Percentiles rank a stretch among this genome's conserved stretches.
These are phyloP conservation scores for Fusarium mundagurra DNA, from an alignment of 2,329 filamentous ascomycete species.

Conservation along the genomic window DNA sequence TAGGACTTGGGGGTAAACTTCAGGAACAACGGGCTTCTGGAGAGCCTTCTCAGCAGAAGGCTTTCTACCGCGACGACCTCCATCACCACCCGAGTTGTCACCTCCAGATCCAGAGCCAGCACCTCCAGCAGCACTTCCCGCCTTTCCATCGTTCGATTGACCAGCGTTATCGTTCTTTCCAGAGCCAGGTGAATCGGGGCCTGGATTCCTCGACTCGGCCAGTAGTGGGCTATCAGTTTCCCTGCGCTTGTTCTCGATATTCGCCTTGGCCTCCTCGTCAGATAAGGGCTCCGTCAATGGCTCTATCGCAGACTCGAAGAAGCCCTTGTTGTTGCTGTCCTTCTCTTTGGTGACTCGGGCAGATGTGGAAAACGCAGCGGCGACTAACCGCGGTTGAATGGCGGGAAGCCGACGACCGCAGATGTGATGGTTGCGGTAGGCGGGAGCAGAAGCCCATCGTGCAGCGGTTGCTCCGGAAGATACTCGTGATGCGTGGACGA, in stretches of 20 bases:
- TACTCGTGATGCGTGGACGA: conserved; percentile 40
- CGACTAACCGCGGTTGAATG: conserved; percentile 41
- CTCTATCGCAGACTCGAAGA: conserved; percentile 60
- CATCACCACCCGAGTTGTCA: conserved; percentile 67
- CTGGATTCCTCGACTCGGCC: conserved; percentile 56
- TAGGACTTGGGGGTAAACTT: conserved; percentile 97
- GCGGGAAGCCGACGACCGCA: conserved; percentile 47
- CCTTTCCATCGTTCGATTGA: conserved; percentile 62
- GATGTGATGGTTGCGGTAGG: conserved; percentile 44
- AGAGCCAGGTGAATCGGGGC: conserved; percentile 55
- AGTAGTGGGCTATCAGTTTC: conserved; percentile 58
- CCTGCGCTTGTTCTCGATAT: conserved; percentile 57
- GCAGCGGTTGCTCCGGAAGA: conserved; percentile 38
- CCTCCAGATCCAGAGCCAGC: conserved; percentile 59
- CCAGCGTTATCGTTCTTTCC: conserved; percentile 55
- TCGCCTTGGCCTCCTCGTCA: conserved; percentile 63
- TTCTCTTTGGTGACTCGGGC: conserved; percentile 49
- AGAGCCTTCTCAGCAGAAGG: conserved; percentile 77
- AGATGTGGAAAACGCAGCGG: conserved; percentile 51
- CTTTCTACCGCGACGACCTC: conserved; percentile 78
- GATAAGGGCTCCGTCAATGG: conserved; percentile 57
- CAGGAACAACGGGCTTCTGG: conserved; percentile 88
- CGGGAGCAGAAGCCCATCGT: conserved; percentile 43
- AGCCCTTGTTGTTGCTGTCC: conserved; percentile 54
- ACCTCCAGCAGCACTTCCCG: conserved; percentile 65